These are phyloP conservation scores for Lotus japonicus DNA, from an alignment of 306 rosid genomes.

Conservation along the genomic window DNA sequence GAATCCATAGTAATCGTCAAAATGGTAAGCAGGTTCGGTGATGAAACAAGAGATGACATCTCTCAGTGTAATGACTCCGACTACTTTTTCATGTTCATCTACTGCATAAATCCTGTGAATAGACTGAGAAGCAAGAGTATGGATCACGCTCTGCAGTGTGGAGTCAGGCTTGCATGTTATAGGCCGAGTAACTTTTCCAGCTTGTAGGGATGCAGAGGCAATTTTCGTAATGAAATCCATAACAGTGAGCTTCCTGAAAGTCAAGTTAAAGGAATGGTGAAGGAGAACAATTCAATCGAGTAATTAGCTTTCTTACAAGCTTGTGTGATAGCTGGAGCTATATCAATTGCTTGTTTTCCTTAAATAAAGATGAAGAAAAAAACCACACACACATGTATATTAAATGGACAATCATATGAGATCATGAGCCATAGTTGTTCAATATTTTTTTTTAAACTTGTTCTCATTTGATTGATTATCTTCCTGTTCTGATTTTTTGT, in stretches of 20 bases:
- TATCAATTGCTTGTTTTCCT: neutral
- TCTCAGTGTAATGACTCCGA: constrained; percentile 80
- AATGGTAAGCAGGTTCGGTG: constrained; percentile 65
- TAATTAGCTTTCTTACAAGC: constrained; percentile 2
- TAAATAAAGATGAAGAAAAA: neutral
- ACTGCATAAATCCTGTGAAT: constrained; percentile 76
- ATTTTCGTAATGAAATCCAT: constrained; percentile 55
- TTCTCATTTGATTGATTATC: neutral
- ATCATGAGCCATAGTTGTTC: neutral
- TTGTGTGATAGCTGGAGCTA: neutral
- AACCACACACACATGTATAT: neutral
- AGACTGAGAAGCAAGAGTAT: constrained; percentile 61
- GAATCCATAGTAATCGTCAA: constrained; percentile 53
- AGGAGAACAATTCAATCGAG: constrained; percentile 9
- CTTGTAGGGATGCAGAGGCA: constrained; percentile 25
- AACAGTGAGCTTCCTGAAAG: constrained; percentile 69
- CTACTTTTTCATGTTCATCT: constrained; percentile 42
- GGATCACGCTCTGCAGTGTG: constrained; percentile 53
- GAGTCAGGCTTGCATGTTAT: constrained; percentile 68
- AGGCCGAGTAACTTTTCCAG: constrained; percentile 41
- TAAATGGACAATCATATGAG: constrained; percentile 4
- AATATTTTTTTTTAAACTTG: neutral
- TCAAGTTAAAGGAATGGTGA: constrained; percentile 8
- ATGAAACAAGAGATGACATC: constrained; percentile 91
- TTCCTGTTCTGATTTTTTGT: neutral